Percentiles rank a stretch among this genome's conserved stretches.
phyloP scores from a whole-genome alignment of 2,329 filamentous ascomycete species.

The Fragosphaeria purpurea region DNA sequence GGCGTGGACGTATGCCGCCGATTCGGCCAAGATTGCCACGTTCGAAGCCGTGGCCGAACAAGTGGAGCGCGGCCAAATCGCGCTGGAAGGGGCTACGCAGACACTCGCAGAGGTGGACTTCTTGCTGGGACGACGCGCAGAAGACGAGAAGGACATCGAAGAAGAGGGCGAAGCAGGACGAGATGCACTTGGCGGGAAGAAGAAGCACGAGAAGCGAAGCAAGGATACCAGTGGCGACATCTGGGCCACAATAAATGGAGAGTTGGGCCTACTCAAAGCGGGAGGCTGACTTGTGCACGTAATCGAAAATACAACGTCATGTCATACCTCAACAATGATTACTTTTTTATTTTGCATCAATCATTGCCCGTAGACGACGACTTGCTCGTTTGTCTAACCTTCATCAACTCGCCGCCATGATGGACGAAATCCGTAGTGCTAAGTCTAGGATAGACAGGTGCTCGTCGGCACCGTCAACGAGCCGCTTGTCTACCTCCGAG shows the following conservation, averaged over 20 bases:
- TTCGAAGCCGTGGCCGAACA: constrained; percentile 49
- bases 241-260: constrained; percentile 44
- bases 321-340: not conserved
- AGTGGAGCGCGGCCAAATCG: constrained; percentile 47
- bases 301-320: not conserved
- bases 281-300: not conserved
- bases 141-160: constrained; percentile 15
- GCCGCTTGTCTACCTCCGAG: constrained; percentile 85
- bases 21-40: constrained; percentile 49
- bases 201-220: constrained; percentile 11
- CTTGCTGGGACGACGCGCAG: constrained; percentile 26
- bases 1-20: constrained; percentile 51
- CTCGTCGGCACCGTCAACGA: constrained; percentile 92
- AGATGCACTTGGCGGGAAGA: constrained; percentile 16
- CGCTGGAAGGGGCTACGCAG: constrained; percentile 42
- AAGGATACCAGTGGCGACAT: constrained; percentile 25
- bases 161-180: constrained; percentile 18
- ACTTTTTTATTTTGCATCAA: too few relatives aligned
- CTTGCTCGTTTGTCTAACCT: not conserved
- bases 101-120: constrained; percentile 38
- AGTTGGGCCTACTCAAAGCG: constrained; percentile 37
- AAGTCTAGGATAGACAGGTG: constrained; percentile 85
- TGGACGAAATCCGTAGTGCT: constrained; percentile 66
- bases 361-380: not conserved
- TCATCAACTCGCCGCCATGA: constrained; percentile 42